Evolutionary conservation across 768 basidiomycete species (phyloP).

Genomic region (Steccherinum ochraceum): DNA sequence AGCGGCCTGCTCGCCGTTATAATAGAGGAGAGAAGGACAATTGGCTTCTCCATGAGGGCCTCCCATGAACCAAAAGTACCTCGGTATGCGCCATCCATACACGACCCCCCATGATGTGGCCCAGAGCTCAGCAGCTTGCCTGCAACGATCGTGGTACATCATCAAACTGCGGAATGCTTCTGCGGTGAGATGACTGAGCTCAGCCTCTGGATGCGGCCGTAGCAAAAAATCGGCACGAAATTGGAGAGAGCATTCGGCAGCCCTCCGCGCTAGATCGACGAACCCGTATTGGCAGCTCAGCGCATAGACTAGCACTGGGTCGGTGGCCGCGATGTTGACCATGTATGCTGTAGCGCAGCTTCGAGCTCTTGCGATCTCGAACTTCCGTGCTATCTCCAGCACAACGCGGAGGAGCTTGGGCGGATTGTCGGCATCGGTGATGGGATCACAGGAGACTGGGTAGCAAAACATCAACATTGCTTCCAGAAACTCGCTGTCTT

Average conservation of each 20-base stretch:
- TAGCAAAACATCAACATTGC: constrained; percentile 16
- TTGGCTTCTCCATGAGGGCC: background rate
- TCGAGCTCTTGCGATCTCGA: constrained; percentile 6
- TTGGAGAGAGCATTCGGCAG: constrained; percentile 32
- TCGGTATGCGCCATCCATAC: background rate
- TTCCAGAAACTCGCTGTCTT: constrained; percentile 14
- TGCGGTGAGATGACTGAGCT: background rate
- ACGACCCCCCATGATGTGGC: too few species aligned
- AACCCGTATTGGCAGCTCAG: constrained; percentile 41
- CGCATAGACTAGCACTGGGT: constrained; percentile 5
- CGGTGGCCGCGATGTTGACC: background rate
- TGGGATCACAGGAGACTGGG: constrained; percentile 6
- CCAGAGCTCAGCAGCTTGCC: background rate
- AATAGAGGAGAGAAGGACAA: background rate
- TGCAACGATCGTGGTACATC: background rate
- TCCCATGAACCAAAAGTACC: background rate
- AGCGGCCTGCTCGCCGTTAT: background rate
- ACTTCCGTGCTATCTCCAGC: constrained; percentile 2
- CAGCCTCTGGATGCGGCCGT: background rate
- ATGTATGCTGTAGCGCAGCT: background rate
- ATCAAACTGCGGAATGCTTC: background rate
- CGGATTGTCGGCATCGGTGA: constrained; percentile 2
- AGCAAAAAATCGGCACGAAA: background rate
- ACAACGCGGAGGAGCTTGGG: background rate
- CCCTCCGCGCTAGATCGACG: constrained; percentile 42